phyloP scores from a whole-genome alignment of 192 early-diverging fungal genomes.

The Gaertneriomyces sp. region DNA sequence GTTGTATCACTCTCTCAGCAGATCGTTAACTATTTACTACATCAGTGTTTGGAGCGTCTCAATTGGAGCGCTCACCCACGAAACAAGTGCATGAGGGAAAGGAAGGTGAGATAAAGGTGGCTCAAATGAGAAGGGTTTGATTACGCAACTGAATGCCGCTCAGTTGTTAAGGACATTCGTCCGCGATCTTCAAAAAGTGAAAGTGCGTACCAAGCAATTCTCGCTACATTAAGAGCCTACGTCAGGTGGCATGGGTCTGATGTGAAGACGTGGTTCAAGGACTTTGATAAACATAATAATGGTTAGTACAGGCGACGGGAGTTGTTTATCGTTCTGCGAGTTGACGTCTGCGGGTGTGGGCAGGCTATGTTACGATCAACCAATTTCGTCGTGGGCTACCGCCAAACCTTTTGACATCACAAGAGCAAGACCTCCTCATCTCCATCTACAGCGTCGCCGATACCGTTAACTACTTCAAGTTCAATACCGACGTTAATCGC shows the following conservation, averaged over 20 bases:
- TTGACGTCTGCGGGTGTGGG: neutral
- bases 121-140: slow-evolving; percentile 1
- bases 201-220: slow-evolving; percentile 31
- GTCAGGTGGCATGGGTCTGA: slow-evolving; percentile 56
- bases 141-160: neutral
- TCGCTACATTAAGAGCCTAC: slow-evolving; percentile 41
- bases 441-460: slow-evolving; percentile 39
- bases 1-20: slow-evolving; percentile 1
- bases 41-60: slow-evolving; percentile 50
- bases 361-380: slow-evolving; percentile 51
- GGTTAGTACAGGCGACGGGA: slow-evolving; percentile 17
- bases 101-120: slow-evolving; percentile 26
- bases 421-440: slow-evolving; percentile 50
- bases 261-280: slow-evolving; percentile 58
- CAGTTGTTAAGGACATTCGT: slow-evolving; percentile 44
- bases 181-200: slow-evolving; percentile 41
- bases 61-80: slow-evolving; percentile 42
- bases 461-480: slow-evolving; percentile 60
- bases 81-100: slow-evolving; percentile 39
- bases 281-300: slow-evolving; percentile 60
- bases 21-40: no score
- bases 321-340: no score
- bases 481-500: slow-evolving; percentile 56
- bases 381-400: slow-evolving; percentile 56
- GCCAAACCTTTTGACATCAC: slow-evolving; percentile 38